A percentile compares a stretch with the other conserved stretches of the same genome.
phyloP scores from a whole-genome alignment of 2,329 filamentous ascomycete species.

The Diaporthe helianthi region DNA sequence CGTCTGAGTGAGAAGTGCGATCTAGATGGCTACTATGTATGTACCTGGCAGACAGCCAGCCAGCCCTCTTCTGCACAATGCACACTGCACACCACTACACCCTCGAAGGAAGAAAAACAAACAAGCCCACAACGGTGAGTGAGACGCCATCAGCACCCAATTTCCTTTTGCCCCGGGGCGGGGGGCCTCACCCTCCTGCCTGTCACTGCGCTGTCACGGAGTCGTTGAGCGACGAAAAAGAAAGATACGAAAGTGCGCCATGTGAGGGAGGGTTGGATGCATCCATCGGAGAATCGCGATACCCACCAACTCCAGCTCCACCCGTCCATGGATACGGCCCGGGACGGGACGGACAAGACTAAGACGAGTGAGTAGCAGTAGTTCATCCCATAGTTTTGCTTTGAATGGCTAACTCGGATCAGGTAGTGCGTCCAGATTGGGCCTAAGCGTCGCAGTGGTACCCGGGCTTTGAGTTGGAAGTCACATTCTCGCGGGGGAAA shows the following conservation, averaged over 20 bases:
- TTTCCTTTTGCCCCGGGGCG: not conserved
- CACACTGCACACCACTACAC: too few species aligned
- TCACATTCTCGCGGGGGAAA: not conserved
- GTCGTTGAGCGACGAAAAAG: not conserved
- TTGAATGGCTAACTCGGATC: not conserved
- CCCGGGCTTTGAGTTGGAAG: not conserved
- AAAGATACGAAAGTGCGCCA: too few species aligned
- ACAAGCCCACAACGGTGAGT: not conserved
- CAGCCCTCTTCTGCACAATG: too few species aligned
- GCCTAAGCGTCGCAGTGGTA: not conserved
- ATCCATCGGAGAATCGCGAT: not conserved
- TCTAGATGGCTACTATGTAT: not conserved
- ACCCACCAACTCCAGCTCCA: not conserved
- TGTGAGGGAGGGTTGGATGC: too few species aligned
- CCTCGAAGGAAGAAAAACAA: not conserved
- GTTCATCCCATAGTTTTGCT: constrained; percentile 3
- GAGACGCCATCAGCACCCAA: constrained; percentile 8
- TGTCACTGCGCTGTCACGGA: not conserved
- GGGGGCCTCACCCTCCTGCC: not conserved
- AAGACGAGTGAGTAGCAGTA: not conserved
- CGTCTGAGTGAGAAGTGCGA: not conserved
- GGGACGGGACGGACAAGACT: not conserved
- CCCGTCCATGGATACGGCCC: not conserved
- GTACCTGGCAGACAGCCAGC: too few species aligned
- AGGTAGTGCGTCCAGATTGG: not conserved